phyloP scores from a whole-genome alignment of 495 filamentous ascomycete genomes.

The Talaromyces nanjingensis region DNA sequence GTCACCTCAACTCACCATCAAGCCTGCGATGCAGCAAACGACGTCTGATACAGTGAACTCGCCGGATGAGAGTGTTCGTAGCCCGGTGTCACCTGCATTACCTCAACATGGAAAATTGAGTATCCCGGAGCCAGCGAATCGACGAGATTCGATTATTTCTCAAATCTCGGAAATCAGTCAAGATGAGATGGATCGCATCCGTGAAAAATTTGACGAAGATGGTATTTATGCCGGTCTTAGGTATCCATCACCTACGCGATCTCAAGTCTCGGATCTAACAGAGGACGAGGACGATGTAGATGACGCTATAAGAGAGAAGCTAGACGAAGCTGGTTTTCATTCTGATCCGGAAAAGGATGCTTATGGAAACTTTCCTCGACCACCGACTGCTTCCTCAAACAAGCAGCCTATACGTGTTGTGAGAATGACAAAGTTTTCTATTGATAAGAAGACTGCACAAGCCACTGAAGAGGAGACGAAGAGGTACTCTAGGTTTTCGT shows the following conservation, averaged over 20 bases:
- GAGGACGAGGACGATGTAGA: background rate
- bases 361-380: background rate
- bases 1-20: background rate
- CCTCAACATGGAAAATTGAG: background rate
- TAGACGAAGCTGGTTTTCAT: conserved; percentile 3
- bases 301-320: background rate
- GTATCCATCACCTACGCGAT: conserved; percentile 5
- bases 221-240: background rate
- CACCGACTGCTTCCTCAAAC: background rate
- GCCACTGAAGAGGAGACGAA: background rate
- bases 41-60: background rate
- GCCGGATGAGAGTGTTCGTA: background rate
- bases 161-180: conserved; percentile 5
- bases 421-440: conserved; percentile 1
- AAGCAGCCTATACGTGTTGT: conserved; percentile 3
- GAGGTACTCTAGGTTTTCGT: conserved; percentile 7
- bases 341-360: conserved; percentile 1
- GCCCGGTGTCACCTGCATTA: background rate
- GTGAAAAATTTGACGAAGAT: conserved; percentile 9
- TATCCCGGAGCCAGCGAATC: background rate
- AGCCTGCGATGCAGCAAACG: background rate
- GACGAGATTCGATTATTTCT: background rate
- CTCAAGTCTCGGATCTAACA: conserved; percentile 7
- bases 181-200: conserved; percentile 10
- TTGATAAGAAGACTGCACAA: background rate